Base-by-base conservation (phyloP, 164 flowering plant genomes). In the Vitis labrusca region DNA sequence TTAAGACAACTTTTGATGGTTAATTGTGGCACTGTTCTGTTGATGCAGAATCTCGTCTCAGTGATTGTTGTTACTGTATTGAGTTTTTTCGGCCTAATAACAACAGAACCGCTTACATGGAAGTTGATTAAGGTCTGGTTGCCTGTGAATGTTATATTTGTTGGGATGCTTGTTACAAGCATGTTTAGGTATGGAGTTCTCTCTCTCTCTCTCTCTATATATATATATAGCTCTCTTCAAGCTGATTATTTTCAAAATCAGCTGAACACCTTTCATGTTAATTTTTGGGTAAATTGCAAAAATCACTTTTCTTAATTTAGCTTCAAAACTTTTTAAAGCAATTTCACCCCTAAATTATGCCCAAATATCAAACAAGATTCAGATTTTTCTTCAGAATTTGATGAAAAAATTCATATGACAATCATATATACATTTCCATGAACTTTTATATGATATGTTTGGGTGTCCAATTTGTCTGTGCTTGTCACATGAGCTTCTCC, bases 151-250 rank as follows among this genome's bases (percentile, higher is more conserved):
- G 71, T 86, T 69, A 93, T 96, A 81, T 96, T 96, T 85, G 98
- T 93, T 74, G 99, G 98, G 59, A 93, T 93, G 98, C 97, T 96
- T 50, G 61, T 89, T 71, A 93, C 99, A 53, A 96, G 99, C 88
- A 91, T 95, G 85, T 93, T 95, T 78, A 95, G 99, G 99, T 95
- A 86, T 61, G 75, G 12, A 0, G 1, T 64, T 51, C 65, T 49
- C 69, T 44, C 61, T 23, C 27, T 23, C 27, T 23, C 27, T 23
- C 27, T 1, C 23, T 19, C 0, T 19, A 19, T 19, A 19, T 19
- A 19, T 23, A 23, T 23, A 23, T 23, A 23, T 23, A 23, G 0
- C 30, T 63, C 10, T 64, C 8, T 9, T 2, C 10, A 61, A 5
- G 11, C 9, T 19, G 52, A 12, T 13, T 64, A 11, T 23, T 10